These are phyloP conservation scores for Phytophthora hybrid DNA, from an alignment of 352 stramenopile genomes.

Conservation along the genomic window DNA sequence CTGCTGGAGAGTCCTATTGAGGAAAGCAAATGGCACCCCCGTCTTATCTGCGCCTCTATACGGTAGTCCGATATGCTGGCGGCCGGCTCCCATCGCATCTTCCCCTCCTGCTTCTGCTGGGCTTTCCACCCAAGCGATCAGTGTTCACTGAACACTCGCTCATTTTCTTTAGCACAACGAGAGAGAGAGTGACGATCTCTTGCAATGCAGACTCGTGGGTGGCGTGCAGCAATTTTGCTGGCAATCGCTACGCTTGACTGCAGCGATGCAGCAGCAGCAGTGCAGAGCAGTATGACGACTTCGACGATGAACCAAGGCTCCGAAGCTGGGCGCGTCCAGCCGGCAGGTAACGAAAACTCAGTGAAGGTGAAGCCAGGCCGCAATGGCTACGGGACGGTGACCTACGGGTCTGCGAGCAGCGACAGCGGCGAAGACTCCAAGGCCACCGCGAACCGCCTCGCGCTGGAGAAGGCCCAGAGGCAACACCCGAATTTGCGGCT, in stretches of 20 bases:
- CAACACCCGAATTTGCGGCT: slow-evolving; percentile 39
- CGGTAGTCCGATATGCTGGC: slow-evolving; percentile 1
- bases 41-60: slow-evolving; percentile 23
- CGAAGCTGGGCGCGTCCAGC: slow-evolving; percentile 24
- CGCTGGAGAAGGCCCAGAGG: slow-evolving; percentile 31
- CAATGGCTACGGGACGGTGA: slow-evolving; percentile 47
- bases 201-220: slow-evolving; percentile 19
- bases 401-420: slow-evolving; percentile 33
- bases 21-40: slow-evolving; percentile 5
- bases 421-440: slow-evolving; percentile 21
- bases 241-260: slow-evolving; percentile 4
- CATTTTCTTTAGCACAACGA: slow-evolving; percentile 13
- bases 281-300: background rate
- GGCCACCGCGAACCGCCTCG: slow-evolving; percentile 27
- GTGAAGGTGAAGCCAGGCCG: slow-evolving; percentile 27
- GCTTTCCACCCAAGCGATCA: slow-evolving; percentile 23
- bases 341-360: slow-evolving; percentile 6
- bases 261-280: background rate
- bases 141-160: background rate
- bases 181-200: slow-evolving; percentile 1
- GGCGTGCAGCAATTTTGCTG: slow-evolving; percentile 13
- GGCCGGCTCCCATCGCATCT: slow-evolving; percentile 24
- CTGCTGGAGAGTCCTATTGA: slow-evolving; percentile 7
- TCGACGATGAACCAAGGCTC: slow-evolving; percentile 2
- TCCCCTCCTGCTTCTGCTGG: slow-evolving; percentile 4